phyloP scores from a whole-genome alignment of 768 basidiomycete genomes.

The Gloeopeniophorella convolvens region DNA sequence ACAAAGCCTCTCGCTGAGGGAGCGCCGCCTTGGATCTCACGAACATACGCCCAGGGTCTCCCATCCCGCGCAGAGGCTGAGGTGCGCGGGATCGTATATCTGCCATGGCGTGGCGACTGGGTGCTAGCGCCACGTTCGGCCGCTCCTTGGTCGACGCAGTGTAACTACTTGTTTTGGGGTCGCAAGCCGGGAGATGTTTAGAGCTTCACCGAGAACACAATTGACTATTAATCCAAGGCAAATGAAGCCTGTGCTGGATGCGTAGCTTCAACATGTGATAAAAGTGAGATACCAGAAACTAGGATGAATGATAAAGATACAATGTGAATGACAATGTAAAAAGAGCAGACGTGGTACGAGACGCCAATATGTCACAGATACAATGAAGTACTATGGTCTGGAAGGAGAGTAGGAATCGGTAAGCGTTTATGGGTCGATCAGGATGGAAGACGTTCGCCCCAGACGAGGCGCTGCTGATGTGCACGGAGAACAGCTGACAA shows the following conservation, averaged over 20 bases:
- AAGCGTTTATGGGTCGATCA: slow-evolving; percentile 27
- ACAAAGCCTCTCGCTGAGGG: slow-evolving; percentile 39
- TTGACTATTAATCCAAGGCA: too few relatives aligned
- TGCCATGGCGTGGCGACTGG: slow-evolving; percentile 68
- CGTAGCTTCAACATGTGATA: not conserved
- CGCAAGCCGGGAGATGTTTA: slow-evolving; percentile 44
- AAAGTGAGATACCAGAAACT: not conserved
- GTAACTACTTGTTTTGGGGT: slow-evolving; percentile 88
- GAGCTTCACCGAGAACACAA: too few relatives aligned
- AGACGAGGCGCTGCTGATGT: slow-evolving; percentile 67
- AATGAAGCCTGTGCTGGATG: not conserved
- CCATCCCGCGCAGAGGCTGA: slow-evolving; percentile 68
- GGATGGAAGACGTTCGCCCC: slow-evolving; percentile 75
- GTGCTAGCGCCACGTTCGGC: slow-evolving; percentile 52
- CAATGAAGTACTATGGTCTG: too few relatives aligned
- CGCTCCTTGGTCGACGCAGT: slow-evolving; percentile 40
- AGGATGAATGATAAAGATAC: slow-evolving; percentile 2
- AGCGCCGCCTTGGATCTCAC: slow-evolving; percentile 51
- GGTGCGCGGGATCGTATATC: slow-evolving; percentile 70
- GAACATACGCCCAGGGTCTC: slow-evolving; percentile 37
- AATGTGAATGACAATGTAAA: slow-evolving; percentile 1
- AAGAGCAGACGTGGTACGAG: not conserved
- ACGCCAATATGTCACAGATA: not conserved
- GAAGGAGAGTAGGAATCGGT: not conserved
- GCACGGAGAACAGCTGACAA: slow-evolving; percentile 64